Conservation (phyloP, 495 filamentous ascomycete species). For the Thermochaetoides thermophila region DNA sequence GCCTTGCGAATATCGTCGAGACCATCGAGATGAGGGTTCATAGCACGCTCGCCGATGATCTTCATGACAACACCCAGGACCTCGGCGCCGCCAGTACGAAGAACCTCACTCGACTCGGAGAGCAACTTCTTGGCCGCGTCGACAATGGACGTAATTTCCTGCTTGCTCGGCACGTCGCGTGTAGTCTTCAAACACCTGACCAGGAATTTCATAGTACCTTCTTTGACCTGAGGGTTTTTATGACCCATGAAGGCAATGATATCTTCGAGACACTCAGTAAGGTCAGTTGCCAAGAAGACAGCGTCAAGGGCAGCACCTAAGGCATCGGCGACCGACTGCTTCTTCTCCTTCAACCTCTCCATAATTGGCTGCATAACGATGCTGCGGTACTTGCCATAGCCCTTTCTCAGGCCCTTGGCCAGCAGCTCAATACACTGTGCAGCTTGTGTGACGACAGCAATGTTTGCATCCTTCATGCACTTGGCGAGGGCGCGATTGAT, state of each 20-base stretch:
- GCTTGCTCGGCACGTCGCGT: conserved; percentile 62
- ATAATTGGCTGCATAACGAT: conserved; percentile 73
- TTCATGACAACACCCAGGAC: conserved; percentile 93
- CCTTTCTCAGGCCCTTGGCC: conserved; percentile 71
- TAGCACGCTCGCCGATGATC: conserved; percentile 93
- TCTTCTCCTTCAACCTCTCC: conserved; percentile 95
- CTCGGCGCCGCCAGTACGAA: conserved; percentile 79
- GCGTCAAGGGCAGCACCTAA: conserved; percentile 73
- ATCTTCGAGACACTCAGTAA: conserved; percentile 80
- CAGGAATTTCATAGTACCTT: conserved; percentile 81
- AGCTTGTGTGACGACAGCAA: conserved; percentile 84
- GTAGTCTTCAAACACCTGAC: conserved; percentile 78
- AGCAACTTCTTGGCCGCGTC: conserved; percentile 79
- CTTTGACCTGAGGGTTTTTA: conserved; percentile 96
- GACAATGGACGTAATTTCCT: conserved; percentile 71
- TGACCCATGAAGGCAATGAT: conserved; percentile 71
- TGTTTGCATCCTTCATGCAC: conserved; percentile 96
- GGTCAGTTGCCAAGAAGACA: conserved; percentile 61
- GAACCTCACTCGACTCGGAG: conserved; percentile 70
- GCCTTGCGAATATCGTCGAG: conserved; percentile 91
- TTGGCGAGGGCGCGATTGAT: conserved; percentile 72
- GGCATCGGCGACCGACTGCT: conserved; percentile 75
- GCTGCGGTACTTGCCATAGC: conserved; percentile 67
- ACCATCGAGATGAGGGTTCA: conserved; percentile 88
- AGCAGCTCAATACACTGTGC: conserved; percentile 86